These are phyloP conservation scores for Purshia tridentata DNA, from an alignment of 306 rosid genomes.

Conservation along the genomic window DNA sequence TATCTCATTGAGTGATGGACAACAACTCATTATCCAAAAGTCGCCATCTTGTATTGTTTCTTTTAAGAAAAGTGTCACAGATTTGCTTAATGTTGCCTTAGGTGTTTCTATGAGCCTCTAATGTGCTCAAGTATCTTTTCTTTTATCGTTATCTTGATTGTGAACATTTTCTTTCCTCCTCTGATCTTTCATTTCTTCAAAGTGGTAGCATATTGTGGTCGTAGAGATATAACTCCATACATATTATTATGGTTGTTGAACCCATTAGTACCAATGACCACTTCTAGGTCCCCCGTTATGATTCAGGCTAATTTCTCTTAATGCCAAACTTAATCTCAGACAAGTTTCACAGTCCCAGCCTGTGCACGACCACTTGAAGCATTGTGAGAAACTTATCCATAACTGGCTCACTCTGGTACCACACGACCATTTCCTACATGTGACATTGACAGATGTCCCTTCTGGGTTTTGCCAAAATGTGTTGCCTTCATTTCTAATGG, in stretches of 20 bases:
- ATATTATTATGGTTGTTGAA: background rate
- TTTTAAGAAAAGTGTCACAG: background rate
- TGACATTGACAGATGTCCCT: background rate
- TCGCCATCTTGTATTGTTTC: background rate
- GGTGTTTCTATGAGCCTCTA: background rate
- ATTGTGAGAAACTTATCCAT: background rate
- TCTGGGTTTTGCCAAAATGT: background rate
- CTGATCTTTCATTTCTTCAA: slow-evolving; percentile 1
- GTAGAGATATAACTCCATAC: background rate
- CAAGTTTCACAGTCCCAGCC: background rate
- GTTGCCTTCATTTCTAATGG: background rate
- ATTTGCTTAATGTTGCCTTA: background rate
- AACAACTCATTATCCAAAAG: background rate
- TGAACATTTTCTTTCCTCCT: background rate
- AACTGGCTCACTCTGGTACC: background rate
- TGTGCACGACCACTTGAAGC: background rate
- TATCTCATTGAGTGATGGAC: background rate
- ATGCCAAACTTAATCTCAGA: background rate
- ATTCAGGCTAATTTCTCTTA: background rate
- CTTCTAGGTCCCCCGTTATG: slow-evolving; percentile 5
- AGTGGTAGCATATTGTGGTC: background rate
- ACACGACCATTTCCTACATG: background rate
- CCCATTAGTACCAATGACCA: background rate
- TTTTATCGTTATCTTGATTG: background rate
- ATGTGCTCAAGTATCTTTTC: slow-evolving; percentile 1